Conservation (phyloP, 139 green algal species). For the Auxenochlorella pyrenoidosa region DNA sequence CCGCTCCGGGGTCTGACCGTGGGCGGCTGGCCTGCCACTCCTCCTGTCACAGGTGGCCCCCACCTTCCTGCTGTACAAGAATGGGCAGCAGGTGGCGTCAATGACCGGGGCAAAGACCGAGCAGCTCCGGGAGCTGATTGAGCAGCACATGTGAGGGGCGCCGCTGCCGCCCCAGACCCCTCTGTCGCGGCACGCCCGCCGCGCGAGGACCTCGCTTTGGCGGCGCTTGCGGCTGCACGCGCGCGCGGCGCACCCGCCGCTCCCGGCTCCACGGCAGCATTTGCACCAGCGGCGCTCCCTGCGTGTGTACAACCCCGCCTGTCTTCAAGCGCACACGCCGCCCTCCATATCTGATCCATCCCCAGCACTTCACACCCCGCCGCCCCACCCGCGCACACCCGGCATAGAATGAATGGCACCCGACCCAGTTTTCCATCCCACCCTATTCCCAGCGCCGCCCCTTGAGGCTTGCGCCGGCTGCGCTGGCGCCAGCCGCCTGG, state of each 20-base stretch:
- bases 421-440: background rate
- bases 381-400: background rate
- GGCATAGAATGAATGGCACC: background rate
- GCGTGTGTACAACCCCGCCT: too few relatives aligned
- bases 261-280: too few relatives aligned
- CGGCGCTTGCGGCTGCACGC: too few relatives aligned
- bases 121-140: slow-evolving; percentile 73
- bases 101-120: slow-evolving; percentile 86
- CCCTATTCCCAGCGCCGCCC: background rate
- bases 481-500: too few relatives aligned
- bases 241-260: too few relatives aligned
- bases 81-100: slow-evolving; percentile 62
- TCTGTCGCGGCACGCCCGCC: background rate
- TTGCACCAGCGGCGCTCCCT: too few relatives aligned
- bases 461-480: too few relatives aligned
- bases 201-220: background rate
- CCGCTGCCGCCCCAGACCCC: background rate
- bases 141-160: slow-evolving; percentile 55
- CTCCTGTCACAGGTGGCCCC: slow-evolving; percentile 44
- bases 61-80: slow-evolving; percentile 73
- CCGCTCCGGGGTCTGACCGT: too few relatives aligned
- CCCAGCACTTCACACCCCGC: background rate
- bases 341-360: too few relatives aligned
- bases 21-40: too few relatives aligned
- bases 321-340: too few relatives aligned